A percentile compares a stretch with the other conserved stretches of the same genome.
Conservation (phyloP, 78 protist species). For the Dictyostelium firmibasis region DNA sequence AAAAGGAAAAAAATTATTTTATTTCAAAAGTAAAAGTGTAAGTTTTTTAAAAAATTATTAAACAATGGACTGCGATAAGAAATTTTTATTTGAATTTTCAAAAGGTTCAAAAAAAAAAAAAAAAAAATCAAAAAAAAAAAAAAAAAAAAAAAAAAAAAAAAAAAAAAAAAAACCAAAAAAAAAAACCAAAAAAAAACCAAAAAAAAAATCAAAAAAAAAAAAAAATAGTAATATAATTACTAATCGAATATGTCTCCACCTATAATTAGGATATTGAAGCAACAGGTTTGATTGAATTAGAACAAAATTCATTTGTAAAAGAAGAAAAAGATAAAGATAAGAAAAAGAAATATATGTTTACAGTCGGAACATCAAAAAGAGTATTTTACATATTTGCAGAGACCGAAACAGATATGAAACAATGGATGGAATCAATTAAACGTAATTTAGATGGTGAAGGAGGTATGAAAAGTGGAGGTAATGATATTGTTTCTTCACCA, state of each 20-base stretch:
- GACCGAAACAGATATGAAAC: conserved; percentile 69
- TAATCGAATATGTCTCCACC: background rate
- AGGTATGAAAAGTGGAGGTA: background rate
- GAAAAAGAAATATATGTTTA: conserved; percentile 74
- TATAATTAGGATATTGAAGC: conserved; percentile 66
- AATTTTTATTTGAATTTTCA: background rate
- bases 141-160: too few relatives aligned
- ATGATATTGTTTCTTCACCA: background rate
- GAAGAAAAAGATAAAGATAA: conserved; percentile 71
- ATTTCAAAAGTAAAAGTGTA: conserved; percentile 75
- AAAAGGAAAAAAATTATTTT: conserved; percentile 79
- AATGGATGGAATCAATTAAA: conserved; percentile 80
- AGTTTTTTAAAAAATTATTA: too few relatives aligned
- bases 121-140: too few relatives aligned
- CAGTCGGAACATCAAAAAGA: conserved; percentile 67
- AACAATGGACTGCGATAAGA: background rate
- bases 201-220: background rate
- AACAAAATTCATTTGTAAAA: conserved; percentile 63
- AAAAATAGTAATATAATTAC: background rate
- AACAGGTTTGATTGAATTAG: conserved; percentile 78
- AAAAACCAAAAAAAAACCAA: background rate
- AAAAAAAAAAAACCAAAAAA: background rate
- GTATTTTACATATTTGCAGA: conserved; percentile 75
- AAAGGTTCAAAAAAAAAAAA: background rate
- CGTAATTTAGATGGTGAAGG: conserved; percentile 72